Evolutionary conservation across 345 rosid species (phyloP).

Genomic region (Acer campestre): DNA sequence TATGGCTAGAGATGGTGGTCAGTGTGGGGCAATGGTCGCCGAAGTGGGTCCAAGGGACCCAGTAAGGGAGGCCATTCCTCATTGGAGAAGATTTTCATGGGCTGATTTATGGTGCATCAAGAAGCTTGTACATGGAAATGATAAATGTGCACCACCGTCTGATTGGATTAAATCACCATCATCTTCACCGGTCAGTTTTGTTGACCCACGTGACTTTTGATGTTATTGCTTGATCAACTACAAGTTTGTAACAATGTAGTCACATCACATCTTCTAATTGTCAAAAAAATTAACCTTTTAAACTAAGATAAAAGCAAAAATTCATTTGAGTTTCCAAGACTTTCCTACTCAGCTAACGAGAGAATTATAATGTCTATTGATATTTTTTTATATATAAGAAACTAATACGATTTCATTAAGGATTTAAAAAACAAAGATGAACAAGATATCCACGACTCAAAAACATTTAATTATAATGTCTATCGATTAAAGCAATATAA

Average conservation of each 20-base stretch:
- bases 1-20: conserved; percentile 58
- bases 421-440: no score
- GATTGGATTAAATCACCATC: conserved; percentile 50
- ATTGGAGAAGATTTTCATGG: conserved; percentile 72
- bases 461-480: no score
- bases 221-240: background rate
- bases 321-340: no score
- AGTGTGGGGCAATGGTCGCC: conserved; percentile 64
- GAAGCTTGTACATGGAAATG: conserved; percentile 32
- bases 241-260: background rate
- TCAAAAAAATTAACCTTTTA: no score
- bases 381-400: no score
- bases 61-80: conserved; percentile 54
- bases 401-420: no score
- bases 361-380: no score
- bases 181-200: conserved; percentile 52
- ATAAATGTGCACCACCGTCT: conserved; percentile 19
- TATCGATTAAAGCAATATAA: no score
- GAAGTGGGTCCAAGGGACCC: conserved; percentile 67
- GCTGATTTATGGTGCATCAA: conserved; percentile 75
- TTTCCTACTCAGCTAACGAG: no score
- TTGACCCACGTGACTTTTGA: conserved; percentile 79
- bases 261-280: no score
- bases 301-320: no score
- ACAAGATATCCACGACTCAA: no score